These are phyloP conservation scores for Kregervanrija pseudodelftensis DNA, from an alignment of 805 yeast species.

Conservation along the genomic window DNA sequence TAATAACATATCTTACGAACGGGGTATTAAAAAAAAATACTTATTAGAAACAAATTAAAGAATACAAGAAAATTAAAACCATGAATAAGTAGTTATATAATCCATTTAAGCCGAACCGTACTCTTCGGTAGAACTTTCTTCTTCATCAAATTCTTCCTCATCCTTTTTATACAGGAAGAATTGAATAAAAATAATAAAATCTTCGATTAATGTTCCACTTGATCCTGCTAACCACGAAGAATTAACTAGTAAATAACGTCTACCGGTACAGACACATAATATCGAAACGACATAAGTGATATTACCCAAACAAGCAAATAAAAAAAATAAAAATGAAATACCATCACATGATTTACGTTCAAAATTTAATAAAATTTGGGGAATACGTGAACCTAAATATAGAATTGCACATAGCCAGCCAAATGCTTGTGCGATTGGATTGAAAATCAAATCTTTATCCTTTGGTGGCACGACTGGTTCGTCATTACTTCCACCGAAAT, in stretches of 20 bases:
- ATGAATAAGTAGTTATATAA: too few species aligned
- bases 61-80: too few species aligned
- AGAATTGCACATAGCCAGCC: constrained; percentile 76
- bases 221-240: constrained; percentile 92
- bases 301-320: constrained; percentile 94
- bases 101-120: constrained; percentile 6
- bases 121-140: constrained; percentile 1
- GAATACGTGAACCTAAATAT: constrained; percentile 83
- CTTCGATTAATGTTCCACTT: constrained; percentile 77
- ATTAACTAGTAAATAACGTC: constrained; percentile 68
- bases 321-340: constrained; percentile 83
- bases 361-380: constrained; percentile 82
- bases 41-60: too few species aligned
- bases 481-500: constrained; percentile 36
- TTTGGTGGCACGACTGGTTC: constrained; percentile 26
- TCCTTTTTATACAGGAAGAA: constrained; percentile 63
- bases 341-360: constrained; percentile 92
- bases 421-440: constrained; percentile 75
- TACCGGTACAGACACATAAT: constrained; percentile 63
- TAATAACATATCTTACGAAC: background rate
- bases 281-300: constrained; percentile 85
- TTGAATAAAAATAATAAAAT: constrained; percentile 77
- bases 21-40: background rate
- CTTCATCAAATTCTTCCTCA: constrained; percentile 18
- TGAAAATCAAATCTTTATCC: constrained; percentile 47